These are phyloP conservation scores for Candida suzukii DNA, from an alignment of 805 yeast genomes.

Conservation along the genomic window DNA sequence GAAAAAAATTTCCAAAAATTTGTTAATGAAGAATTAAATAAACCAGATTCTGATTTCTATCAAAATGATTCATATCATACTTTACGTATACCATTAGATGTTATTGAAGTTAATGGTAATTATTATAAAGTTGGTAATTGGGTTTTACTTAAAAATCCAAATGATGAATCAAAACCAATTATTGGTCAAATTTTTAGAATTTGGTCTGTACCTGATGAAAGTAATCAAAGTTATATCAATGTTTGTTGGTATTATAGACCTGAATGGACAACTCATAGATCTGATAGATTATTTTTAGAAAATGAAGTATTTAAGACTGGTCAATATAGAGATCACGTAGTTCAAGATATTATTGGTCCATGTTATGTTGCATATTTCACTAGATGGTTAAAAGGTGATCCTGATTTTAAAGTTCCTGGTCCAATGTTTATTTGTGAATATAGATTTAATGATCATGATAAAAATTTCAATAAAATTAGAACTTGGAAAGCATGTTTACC, in stretches of 20 bases:
- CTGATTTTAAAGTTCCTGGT: constrained; percentile 70
- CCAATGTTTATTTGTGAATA: constrained; percentile 92
- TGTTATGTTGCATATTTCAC: constrained; percentile 95
- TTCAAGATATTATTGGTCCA: constrained; percentile 83
- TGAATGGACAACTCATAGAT: constrained; percentile 94
- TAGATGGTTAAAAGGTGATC: constrained; percentile 90
- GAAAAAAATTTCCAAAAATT: constrained; percentile 54
- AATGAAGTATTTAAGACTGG: constrained; percentile 97
- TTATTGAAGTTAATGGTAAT: constrained; percentile 62
- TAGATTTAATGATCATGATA: constrained; percentile 86
- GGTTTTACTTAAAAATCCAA: constrained; percentile 82
- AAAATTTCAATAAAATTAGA: constrained; percentile 87
- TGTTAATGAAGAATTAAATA: constrained; percentile 62
- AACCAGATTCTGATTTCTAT: constrained; percentile 74
- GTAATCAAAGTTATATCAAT: constrained; percentile 76
- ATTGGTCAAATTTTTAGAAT: constrained; percentile 90
- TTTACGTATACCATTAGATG: constrained; percentile 73
- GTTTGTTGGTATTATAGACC: constrained; percentile 98
- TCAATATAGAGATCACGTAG: constrained; percentile 90
- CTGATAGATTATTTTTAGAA: constrained; percentile 80
- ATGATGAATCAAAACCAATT: constrained; percentile 84
- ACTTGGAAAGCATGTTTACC: constrained; percentile 99
- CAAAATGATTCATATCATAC: constrained; percentile 43
- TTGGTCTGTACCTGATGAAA: constrained; percentile 77
- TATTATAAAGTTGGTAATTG: constrained; percentile 87